Evolutionary conservation across 2,329 filamentous ascomycete species (phyloP), one percentile per base, ranked within the genome.

Genomic region (Acephala macrosclerotiorum): DNA sequence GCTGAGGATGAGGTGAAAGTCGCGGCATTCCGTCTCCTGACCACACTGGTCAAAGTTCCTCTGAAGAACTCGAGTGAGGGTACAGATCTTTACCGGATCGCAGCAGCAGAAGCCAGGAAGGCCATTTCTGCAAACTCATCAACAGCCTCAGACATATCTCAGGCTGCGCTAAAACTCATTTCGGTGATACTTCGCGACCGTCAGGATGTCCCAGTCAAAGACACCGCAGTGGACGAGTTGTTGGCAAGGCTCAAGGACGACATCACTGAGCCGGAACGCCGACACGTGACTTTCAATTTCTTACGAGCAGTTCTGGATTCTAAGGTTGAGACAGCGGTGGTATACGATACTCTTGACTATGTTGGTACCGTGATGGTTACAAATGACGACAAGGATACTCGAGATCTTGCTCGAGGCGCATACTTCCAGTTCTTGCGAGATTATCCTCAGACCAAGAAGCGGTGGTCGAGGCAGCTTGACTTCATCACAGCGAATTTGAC

Each of bases 371-470:
- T 97, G 77, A 98, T 98, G 94, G 91, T 99, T 64, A 97, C 92
- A 53, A 98, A 98, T 75, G 93, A 97, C 68, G 94, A 96, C 72
- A 91, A 91, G 72, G 89, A 91, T 70, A 95, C 95, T 2, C 88
- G 96, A 60, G 93, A 97, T 76, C 83, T 97, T 42, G 94, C 95
- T 16, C 87, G 96, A 64, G 93, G 93, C 22, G 91, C 93, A 16
- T 99, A 96, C 79, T 91, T 97, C 78, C 93, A 97, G 71, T 99
- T 99, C 80, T 82, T 99, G 63, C 88, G 94, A 70, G 94, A 97
- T 61, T 99, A 97, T 75, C 95, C 96, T 0, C 96, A 98, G 77
- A 93, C 91, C 74, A 94, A 94, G 78, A 91, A 89, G 68, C 87
- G 96, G 16, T 96, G 96, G 89, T 86, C 87, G 45, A 97, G 97